Evolutionary conservation across 495 filamentous ascomycete species (phyloP).

Genomic region (Penicillium malachiteum): DNA sequence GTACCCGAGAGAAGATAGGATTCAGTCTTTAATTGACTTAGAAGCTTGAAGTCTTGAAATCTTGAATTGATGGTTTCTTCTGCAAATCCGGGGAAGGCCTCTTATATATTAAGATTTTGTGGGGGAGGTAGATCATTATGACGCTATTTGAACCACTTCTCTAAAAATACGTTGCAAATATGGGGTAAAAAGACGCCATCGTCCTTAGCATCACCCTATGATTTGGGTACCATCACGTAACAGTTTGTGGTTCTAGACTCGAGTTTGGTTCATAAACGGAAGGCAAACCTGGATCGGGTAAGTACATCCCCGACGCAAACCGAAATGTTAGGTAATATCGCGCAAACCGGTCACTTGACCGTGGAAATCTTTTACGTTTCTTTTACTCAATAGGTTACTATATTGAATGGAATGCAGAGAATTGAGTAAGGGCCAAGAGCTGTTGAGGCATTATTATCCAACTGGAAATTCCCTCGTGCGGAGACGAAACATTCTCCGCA

Average conservation of each 20-base stretch:
- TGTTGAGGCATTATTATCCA: background rate
- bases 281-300: slow-evolving; percentile 9
- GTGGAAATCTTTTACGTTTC: background rate
- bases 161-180: background rate
- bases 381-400: background rate
- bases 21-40: background rate
- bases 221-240: slow-evolving; percentile 2
- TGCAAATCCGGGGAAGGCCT: slow-evolving; percentile 5
- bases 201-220: background rate
- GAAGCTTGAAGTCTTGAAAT: too few relatives aligned
- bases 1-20: background rate
- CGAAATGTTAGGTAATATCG: slow-evolving; percentile 17
- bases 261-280: slow-evolving; percentile 8
- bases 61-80: background rate
- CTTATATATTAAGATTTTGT: slow-evolving; percentile 15
- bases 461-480: background rate
- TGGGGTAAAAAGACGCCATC: background rate
- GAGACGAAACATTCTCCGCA: background rate
- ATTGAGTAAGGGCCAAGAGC: background rate
- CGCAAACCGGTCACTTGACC: slow-evolving; percentile 9
- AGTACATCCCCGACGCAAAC: slow-evolving; percentile 12
- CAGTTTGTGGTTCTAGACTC: slow-evolving; percentile 8
- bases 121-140: slow-evolving; percentile 19
- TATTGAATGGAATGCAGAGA: background rate
- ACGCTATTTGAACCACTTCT: slow-evolving; percentile 11